phyloP scores from a whole-genome alignment of 306 rosid species.

The Alnus glutinosa region DNA sequence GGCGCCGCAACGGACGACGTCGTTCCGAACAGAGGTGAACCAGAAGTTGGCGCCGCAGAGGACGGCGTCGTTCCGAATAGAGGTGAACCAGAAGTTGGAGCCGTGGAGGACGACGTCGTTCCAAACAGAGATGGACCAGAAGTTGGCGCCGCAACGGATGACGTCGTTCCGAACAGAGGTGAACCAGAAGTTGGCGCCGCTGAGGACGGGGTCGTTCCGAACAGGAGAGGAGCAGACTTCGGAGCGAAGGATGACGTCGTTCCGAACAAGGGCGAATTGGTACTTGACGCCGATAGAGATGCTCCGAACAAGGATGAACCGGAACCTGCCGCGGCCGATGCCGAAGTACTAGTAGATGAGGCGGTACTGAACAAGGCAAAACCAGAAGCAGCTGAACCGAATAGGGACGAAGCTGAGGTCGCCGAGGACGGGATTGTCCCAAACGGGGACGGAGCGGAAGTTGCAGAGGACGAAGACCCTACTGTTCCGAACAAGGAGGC shows the following conservation, averaged over 20 bases:
- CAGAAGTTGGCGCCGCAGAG: constrained; percentile 21
- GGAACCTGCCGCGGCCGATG: neutral
- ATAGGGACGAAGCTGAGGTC: neutral
- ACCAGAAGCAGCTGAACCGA: constrained; percentile 1
- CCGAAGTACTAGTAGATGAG: neutral
- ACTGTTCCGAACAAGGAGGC: constrained; percentile 28
- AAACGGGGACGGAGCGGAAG: constrained; percentile 5
- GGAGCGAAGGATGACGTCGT: constrained; percentile 14
- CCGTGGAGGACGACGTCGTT: neutral
- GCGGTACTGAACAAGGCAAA: constrained; percentile 25
- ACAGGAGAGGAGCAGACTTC: constrained; percentile 13
- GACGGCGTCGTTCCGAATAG: constrained; percentile 25
- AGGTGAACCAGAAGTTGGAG: neutral
- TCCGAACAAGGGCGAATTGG: constrained; percentile 14
- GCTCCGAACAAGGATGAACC: neutral
- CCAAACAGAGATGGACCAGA: too few species aligned
- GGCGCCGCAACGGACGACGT: constrained; percentile 30
- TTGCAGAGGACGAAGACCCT: constrained; percentile 13
- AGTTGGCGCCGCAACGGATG: too few species aligned
- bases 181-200: too few species aligned
- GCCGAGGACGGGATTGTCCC: neutral
- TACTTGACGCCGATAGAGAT: constrained; percentile 19
- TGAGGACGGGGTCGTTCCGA: too few species aligned
- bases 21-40: constrained; percentile 22
- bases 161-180: neutral